These are phyloP conservation scores for Nemania serpens DNA, from an alignment of 2,329 filamentous ascomycete species.

Conservation along the genomic window DNA sequence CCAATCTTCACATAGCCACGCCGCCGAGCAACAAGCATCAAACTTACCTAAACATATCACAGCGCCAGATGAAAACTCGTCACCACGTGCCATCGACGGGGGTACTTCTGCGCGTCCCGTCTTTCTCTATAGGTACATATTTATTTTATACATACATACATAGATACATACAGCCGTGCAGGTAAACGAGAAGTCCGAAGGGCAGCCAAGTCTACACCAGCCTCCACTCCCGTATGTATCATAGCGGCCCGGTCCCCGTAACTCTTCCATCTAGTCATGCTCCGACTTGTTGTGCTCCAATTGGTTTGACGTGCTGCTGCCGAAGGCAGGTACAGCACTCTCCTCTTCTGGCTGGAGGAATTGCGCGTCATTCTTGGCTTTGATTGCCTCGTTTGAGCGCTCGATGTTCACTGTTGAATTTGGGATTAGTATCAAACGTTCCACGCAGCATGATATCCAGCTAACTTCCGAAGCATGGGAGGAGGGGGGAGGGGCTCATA, in stretches of 20 bases:
- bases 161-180: conserved; percentile 15
- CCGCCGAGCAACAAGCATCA: too few species aligned
- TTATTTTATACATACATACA: conserved; percentile 22
- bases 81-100: background rate
- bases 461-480: too few species aligned
- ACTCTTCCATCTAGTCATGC: background rate
- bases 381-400: conserved; percentile 18
- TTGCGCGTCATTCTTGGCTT: conserved; percentile 26
- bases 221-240: background rate
- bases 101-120: background rate
- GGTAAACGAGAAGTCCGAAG: background rate
- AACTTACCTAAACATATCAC: too few species aligned
- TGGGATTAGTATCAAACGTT: background rate
- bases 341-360: background rate
- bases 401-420: conserved; percentile 5
- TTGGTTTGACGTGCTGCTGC: background rate
- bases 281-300: too few species aligned
- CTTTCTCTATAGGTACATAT: conserved; percentile 21
- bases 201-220: background rate
- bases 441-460: too few species aligned
- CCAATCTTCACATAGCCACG: too few species aligned
- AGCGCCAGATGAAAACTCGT: background rate
- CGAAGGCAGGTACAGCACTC: too few species aligned
- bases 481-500: too few species aligned
- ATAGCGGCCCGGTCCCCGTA: background rate